Conservation (phyloP, 2,329 filamentous ascomycete genomes). For the Fusarium sp. region DNA sequence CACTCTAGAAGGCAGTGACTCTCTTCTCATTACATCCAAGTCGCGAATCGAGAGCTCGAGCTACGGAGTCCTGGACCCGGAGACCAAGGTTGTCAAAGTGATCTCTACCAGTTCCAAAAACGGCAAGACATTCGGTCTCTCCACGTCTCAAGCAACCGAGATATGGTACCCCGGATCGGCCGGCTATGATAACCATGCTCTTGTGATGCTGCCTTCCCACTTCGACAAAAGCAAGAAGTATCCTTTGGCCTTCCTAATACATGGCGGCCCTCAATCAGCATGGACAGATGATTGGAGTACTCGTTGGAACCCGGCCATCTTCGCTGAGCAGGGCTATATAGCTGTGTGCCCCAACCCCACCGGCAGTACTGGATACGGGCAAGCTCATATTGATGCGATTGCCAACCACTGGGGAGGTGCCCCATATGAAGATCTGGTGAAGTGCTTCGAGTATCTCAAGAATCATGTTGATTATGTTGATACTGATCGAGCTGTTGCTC, state of each 20-base stretch:
- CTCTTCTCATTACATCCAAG: conserved; percentile 72
- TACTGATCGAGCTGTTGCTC: conserved; percentile 72
- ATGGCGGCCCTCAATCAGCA: conserved; percentile 83
- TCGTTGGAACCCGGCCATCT: conserved; percentile 87
- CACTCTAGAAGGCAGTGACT: conserved; percentile 58
- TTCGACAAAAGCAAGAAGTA: conserved; percentile 79
- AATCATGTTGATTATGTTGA: conserved; percentile 75
- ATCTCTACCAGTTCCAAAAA: conserved; percentile 73
- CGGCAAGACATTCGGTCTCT: conserved; percentile 74
- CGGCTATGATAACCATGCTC: conserved; percentile 73
- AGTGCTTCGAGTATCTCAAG: conserved; percentile 79
- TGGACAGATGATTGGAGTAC: conserved; percentile 83
- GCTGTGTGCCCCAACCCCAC: conserved; percentile 86
- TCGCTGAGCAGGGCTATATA: conserved; percentile 88
- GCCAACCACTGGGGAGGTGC: conserved; percentile 83
- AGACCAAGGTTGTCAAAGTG: conserved; percentile 48
- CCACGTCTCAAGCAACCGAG: conserved; percentile 69
- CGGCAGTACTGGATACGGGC: conserved; percentile 84
- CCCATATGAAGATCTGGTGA: conserved; percentile 84
- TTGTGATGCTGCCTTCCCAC: conserved; percentile 70
- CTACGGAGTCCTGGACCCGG: conserved; percentile 69
- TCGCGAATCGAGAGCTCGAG: conserved; percentile 78
- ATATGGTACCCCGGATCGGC: conserved; percentile 75
- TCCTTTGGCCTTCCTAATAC: conserved; percentile 81
- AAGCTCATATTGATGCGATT: conserved; percentile 81